Evolutionary conservation across 2,329 filamentous ascomycete genomes (phyloP).

Genomic region (Xylaria sp.): DNA sequence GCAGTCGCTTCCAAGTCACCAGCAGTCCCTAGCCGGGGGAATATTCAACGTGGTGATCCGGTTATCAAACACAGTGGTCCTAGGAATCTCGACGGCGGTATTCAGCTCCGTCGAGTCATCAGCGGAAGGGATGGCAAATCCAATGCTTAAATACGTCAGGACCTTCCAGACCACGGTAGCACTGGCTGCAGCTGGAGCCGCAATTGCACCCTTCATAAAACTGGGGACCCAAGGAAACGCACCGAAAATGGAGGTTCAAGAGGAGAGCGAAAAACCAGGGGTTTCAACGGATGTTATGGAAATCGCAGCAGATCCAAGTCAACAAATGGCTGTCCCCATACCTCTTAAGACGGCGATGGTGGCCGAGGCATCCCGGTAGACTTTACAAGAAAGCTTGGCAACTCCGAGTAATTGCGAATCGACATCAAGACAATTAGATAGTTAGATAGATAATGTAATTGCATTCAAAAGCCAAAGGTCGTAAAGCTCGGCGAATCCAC

Average conservation of each 20-base stretch:
- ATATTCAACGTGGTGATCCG: slow-evolving; percentile 72
- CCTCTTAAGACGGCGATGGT: neutral
- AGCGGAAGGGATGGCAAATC: slow-evolving; percentile 43
- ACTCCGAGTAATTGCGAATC: neutral
- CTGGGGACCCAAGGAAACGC: slow-evolving; percentile 58
- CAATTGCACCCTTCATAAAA: slow-evolving; percentile 57
- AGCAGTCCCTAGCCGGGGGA: slow-evolving; percentile 70
- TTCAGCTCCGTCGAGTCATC: slow-evolving; percentile 56
- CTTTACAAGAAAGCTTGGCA: neutral
- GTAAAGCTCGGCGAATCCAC: neutral
- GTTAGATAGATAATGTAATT: neutral
- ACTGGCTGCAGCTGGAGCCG: slow-evolving; percentile 49
- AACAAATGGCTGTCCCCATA: neutral
- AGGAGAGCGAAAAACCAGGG: slow-evolving; percentile 12
- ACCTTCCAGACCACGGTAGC: slow-evolving; percentile 57
- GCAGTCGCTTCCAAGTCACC: slow-evolving; percentile 64
- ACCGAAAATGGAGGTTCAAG: slow-evolving; percentile 27
- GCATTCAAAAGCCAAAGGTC: neutral
- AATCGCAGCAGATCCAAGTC: slow-evolving; percentile 9
- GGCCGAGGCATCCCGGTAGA: neutral
- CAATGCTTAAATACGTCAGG: slow-evolving; percentile 55
- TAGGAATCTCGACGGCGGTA: slow-evolving; percentile 67
- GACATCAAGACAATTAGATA: neutral
- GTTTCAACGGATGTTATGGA: slow-evolving; percentile 11
- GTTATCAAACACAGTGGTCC: slow-evolving; percentile 62